Conservation (phyloP, 371 early-diverging fungal species). For the Chytridium lagenaria region DNA sequence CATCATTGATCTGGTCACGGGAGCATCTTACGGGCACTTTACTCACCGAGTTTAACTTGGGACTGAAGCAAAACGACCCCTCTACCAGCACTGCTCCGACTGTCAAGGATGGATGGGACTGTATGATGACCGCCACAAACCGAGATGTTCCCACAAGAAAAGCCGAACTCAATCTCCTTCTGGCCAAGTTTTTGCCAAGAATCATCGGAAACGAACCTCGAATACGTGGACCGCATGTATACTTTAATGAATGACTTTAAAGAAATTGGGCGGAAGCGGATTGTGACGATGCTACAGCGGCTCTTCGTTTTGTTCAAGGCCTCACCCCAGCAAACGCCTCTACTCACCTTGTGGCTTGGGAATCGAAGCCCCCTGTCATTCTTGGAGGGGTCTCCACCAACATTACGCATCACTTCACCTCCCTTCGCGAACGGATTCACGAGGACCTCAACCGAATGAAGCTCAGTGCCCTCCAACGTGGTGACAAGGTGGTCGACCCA, state of each 20-base stretch:
- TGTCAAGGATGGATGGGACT: neutral
- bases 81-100: no score
- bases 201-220: neutral
- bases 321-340: neutral
- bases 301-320: neutral
- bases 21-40: neutral
- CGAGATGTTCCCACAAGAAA: neutral
- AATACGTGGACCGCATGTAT: neutral
- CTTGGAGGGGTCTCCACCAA: neutral
- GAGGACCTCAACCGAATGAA: neutral
- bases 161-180: conserved; percentile 8
- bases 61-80: neutral
- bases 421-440: neutral
- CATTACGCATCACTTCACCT: neutral
- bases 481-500: neutral
- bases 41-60: neutral
- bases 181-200: neutral
- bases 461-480: neutral
- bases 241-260: neutral
- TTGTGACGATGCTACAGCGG: neutral
- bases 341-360: neutral
- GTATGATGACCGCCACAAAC: neutral
- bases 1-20: neutral
- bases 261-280: neutral
- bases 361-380: neutral